Evolutionary conservation across 2,329 filamentous ascomycete species (phyloP), one percentile per base, ranked within the genome.

Genomic region (Colletotrichum sojae): DNA sequence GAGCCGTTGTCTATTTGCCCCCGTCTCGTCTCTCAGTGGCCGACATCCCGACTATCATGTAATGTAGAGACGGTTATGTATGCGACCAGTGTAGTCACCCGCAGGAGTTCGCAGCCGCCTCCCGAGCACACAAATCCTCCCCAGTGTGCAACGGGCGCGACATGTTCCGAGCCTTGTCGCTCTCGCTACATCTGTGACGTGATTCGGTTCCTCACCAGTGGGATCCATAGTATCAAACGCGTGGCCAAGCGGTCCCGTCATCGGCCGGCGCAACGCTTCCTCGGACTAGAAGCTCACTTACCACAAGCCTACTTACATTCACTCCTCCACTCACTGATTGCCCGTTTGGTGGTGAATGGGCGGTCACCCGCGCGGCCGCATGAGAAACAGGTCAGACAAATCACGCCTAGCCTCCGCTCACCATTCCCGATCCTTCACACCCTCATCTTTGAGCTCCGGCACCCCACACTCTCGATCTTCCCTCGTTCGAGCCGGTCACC

Each of bases 381-480:
- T 61, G 10, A 49, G 40, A 53, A 56, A 39, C 46, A 55, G 51
- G 39, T 55, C 48, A 53, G 67, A 63, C 69, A 71, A 71, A 70
- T 71, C 67, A 70, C 43, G 36, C 25, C 67, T 36, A 36, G 52
- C 31, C 66, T 55, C 57, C 62, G 54, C 60, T 43, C 69, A 71
- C 56, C 69, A 52, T 55, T 67, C 51, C 55, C 56, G 39, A 61
- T 51, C 51, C 56, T 67, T 40, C 69, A 67, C 69, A 70, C 66
- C 69, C 57, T 25, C 8, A 49, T 55, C 36, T 31, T 49, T 39
- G 25, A 27, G 52, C 57, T 49, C 56, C 27, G 54, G 36, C 54
- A 64, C 63, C 56, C 70, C 70, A 71, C 68, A 68, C 57, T 68
- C 57, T 68, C 57, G 48, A 51, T 56, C 67, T 63, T 66, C 55